Evolutionary conservation across 192 early-diverging fungal species (phyloP).

Genomic region (Pecoramyces ruminantium): DNA sequence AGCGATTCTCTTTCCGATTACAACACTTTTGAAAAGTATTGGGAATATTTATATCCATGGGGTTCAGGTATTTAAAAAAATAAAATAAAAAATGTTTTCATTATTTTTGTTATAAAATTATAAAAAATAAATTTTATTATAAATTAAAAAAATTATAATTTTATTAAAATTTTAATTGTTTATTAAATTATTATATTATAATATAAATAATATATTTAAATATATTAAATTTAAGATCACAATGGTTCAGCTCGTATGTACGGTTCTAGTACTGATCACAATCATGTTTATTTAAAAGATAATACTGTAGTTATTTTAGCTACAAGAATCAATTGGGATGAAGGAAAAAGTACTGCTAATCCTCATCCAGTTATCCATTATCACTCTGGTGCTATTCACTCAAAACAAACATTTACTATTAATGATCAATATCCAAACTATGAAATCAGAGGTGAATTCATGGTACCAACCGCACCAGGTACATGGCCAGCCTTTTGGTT

Average conservation of each 20-base stretch:
- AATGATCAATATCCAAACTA: not conserved
- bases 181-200: too few relatives aligned
- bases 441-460: not conserved
- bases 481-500: not conserved
- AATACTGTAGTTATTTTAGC: not conserved
- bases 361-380: not conserved
- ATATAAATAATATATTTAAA: too few relatives aligned
- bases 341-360: not conserved
- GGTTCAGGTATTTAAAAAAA: not conserved
- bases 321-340: not conserved
- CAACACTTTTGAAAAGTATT: not conserved
- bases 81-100: too few relatives aligned
- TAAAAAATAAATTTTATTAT: too few relatives aligned
- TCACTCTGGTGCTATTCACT: not conserved
- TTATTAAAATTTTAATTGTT: too few relatives aligned
- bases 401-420: not conserved
- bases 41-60: not conserved
- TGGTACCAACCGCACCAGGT: not conserved
- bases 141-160: too few relatives aligned
- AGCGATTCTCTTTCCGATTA: not conserved
- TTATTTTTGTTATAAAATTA: too few relatives aligned
- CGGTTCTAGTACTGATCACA: not conserved
- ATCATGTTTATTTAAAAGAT: not conserved
- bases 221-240: too few relatives aligned
- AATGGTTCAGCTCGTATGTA: not conserved